Percentiles rank a stretch among this genome's conserved stretches.
These are phyloP conservation scores for Galeopsis tetrahit DNA, from an alignment of 257 asterid species.

Conservation along the genomic window DNA sequence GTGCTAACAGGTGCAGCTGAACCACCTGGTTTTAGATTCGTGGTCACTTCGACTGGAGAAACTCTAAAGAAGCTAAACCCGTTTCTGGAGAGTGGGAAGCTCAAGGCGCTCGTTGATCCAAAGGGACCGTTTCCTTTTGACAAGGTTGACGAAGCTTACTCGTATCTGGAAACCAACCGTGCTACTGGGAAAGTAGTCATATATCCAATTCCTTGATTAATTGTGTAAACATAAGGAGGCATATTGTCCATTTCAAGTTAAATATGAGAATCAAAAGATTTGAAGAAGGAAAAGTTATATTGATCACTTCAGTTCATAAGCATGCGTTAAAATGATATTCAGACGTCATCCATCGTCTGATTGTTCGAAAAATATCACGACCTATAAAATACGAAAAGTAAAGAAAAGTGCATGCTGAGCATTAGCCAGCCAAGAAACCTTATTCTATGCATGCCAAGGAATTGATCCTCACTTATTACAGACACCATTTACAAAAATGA, in stretches of 20 bases:
- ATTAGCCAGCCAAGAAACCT: conserved; percentile 25
- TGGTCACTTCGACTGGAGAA: conserved; percentile 81
- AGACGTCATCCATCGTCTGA: conserved; percentile 12
- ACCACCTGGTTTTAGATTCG: conserved; percentile 86
- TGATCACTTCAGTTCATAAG: no score
- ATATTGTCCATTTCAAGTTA: no score
- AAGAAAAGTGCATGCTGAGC: background rate
- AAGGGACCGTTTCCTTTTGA: conserved; percentile 81
- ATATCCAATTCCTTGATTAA: conserved; percentile 74
- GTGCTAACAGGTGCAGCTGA: conserved; percentile 77
- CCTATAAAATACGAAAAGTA: background rate
- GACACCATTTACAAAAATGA: conserved; percentile 27
- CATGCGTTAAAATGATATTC: no score
- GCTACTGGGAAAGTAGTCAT: conserved; percentile 86
- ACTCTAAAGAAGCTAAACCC: conserved; percentile 71
- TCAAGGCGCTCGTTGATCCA: conserved; percentile 74
- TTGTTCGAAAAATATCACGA: background rate
- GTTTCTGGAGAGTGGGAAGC: conserved; percentile 69
- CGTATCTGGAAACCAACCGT: conserved; percentile 69
- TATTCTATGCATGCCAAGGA: conserved; percentile 30
- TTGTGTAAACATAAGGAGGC: background rate
- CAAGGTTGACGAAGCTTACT: conserved; percentile 76
- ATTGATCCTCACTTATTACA: background rate
- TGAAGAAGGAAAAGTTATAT: background rate
- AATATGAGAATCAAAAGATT: no score